Percentiles rank a stretch among this genome's conserved stretches.
These are phyloP conservation scores for Acer saccharum DNA, from an alignment of 345 rosid species.

Conservation along the genomic window DNA sequence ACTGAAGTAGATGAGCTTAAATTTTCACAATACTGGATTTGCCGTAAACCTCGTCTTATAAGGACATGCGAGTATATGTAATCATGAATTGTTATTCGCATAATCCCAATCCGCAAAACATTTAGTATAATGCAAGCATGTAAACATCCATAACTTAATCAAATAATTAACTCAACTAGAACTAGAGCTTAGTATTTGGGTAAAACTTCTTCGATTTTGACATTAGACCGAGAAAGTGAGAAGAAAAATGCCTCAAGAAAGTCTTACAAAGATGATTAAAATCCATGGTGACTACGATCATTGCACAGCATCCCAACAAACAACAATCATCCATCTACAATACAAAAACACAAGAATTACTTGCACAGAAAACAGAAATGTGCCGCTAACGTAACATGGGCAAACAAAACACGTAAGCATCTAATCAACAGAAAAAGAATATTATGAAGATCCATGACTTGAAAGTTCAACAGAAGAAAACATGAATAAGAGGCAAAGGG, in stretches of 20 bases:
- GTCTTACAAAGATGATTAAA: constrained; percentile 17
- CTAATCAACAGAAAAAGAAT: constrained; percentile 6
- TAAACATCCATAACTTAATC: background rate
- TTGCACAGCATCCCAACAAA: constrained; percentile 31
- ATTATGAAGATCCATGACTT: background rate
- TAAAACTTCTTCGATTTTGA: constrained; percentile 8
- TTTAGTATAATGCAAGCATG: background rate
- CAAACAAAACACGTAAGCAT: background rate
- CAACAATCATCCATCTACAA: constrained; percentile 70
- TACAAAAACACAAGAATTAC: constrained; percentile 26
- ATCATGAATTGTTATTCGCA: background rate
- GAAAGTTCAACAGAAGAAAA: background rate
- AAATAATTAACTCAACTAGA: background rate
- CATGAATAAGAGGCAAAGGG: constrained; percentile 2
- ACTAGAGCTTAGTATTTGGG: background rate
- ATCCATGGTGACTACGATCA: constrained; percentile 24
- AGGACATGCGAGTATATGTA: background rate
- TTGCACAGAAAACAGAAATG: constrained; percentile 16
- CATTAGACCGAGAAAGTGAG: constrained; percentile 5
- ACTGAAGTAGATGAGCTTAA: too few species aligned
- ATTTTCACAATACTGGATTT: background rate
- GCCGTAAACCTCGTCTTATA: background rate
- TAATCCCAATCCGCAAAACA: background rate
- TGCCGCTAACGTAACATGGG: constrained; percentile 1
- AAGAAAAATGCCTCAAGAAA: constrained; percentile 19